Evolutionary conservation across 1,284 basidiomycete species (phyloP).

Genomic region (Malassezia nana): DNA sequence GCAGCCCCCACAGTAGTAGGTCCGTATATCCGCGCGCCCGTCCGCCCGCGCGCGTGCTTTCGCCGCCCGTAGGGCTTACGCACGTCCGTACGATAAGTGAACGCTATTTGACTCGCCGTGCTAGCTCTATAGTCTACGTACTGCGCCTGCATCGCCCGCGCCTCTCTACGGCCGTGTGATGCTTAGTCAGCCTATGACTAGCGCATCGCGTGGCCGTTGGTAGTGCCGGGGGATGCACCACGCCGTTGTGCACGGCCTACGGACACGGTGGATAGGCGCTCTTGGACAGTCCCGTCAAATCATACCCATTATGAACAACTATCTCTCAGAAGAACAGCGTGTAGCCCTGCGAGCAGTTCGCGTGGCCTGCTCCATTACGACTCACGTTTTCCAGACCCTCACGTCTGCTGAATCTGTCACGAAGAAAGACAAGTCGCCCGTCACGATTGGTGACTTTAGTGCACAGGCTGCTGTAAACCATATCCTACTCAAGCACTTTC

Average conservation of each 20-base stretch:
- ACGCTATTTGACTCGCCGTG: too few relatives aligned
- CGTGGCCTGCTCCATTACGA: conserved; percentile 64
- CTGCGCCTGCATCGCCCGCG: too few relatives aligned
- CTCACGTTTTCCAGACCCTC: conserved; percentile 76
- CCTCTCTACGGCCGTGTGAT: too few relatives aligned
- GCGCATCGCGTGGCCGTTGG: background rate
- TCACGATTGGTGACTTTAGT: conserved; percentile 58
- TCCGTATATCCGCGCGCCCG: too few relatives aligned
- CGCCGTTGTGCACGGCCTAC: background rate
- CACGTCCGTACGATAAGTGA: too few relatives aligned
- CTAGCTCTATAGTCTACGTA: too few relatives aligned
- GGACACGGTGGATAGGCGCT: background rate
- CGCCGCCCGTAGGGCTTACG: too few relatives aligned
- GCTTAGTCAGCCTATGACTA: background rate
- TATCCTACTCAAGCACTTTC: conserved; percentile 57
- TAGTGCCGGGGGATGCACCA: background rate
- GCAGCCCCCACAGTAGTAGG: too few relatives aligned
- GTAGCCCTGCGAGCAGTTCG: conserved; percentile 82
- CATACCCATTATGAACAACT: background rate
- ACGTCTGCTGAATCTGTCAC: conserved; percentile 73
- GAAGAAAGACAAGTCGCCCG: conserved; percentile 89
- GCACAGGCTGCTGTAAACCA: conserved; percentile 44
- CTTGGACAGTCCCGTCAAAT: background rate
- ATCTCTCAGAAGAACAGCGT: conserved; percentile 53
- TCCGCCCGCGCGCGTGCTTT: too few relatives aligned